Base-by-base conservation (phyloP, 495 filamentous ascomycete species). In the Venustampulla echinocandica region DNA sequence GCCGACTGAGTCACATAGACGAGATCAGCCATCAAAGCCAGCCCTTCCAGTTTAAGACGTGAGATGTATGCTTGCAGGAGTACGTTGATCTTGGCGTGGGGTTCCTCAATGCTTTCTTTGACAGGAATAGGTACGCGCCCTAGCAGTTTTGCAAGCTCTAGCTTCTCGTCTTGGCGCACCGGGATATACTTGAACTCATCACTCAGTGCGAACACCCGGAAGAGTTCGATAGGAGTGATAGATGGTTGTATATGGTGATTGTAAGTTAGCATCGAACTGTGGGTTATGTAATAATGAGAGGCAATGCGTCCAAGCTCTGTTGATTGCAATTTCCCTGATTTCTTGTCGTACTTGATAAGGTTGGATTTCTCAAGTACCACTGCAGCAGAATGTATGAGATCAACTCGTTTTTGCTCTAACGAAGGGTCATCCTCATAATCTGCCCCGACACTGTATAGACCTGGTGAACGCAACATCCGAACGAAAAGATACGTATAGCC, bases 111-210 rank as follows among this genome's bases (percentile, higher is more conserved):
- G 49, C 84, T 84, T 63, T 99, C 92, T 66, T 99, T 99, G 49
- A 99, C 88, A 13, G 92, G 92, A 37, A 99, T 83, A 1, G 92
- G 92, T 5, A 99, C 90, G 50, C 86, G 79, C 4, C 81, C 79
- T 13, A 97, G 73, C 36, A 99, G 74, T 59, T 97, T 96, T 10
- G 87, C 85, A 14, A 99, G 72, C 69, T 99, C 92, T 34, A 97
- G 70, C 64, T 96, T 96, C 67, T 99, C 92, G 58, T 99, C 92
- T 55, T 95, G 89, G 6, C 92, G 84, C 34, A 99, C 90, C 0
- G 92, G 92, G 42, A 99, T 97, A 60, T 95, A 99, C 64, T 95
- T 97, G 71, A 99, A 99, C 64, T 99, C 92, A 44, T 92, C 89
- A 57, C 92, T 97, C 13, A 97, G 76, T 13, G 92, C 84, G 59